A percentile compares a stretch with the other conserved stretches of the same genome.
Conservation (phyloP, 2,329 filamentous ascomycete genomes). For the Clarireedia hainanense region DNA sequence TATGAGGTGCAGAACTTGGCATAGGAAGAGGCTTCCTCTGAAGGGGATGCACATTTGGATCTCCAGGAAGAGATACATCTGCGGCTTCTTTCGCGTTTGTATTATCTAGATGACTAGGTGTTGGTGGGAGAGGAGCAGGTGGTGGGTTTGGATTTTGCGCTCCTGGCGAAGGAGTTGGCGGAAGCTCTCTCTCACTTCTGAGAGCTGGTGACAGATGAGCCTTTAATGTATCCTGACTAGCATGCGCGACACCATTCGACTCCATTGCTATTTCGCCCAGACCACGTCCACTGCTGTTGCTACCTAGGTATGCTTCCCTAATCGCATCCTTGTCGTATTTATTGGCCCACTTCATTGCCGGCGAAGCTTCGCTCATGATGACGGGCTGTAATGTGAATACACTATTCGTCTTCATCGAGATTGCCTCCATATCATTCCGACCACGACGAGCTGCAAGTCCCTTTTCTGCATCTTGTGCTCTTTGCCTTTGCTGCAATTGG, state of each 20-base stretch:
- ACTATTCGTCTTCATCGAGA: constrained; percentile 74
- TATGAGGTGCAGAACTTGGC: constrained; percentile 8
- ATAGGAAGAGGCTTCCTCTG: constrained; percentile 14
- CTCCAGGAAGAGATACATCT: constrained; percentile 18
- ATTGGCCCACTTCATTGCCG: constrained; percentile 93
- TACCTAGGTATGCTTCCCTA: constrained; percentile 75
- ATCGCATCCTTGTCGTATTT: constrained; percentile 89
- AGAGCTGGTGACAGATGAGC: constrained; percentile 10
- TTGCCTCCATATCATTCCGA: constrained; percentile 47
- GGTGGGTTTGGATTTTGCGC: constrained; percentile 15
- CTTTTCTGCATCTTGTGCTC: constrained; percentile 58
- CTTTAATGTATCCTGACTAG: constrained; percentile 21
- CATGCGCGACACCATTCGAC: constrained; percentile 30
- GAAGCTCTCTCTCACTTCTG: constrained; percentile 21
- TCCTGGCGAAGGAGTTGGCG: constrained; percentile 38
- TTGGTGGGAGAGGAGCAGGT: constrained; percentile 15
- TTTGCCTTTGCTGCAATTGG: constrained; percentile 66
- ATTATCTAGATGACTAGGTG: constrained; percentile 15
- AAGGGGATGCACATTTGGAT: constrained; percentile 11
- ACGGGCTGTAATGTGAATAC: constrained; percentile 80
- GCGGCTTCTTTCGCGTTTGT: constrained; percentile 31
- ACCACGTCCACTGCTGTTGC: constrained; percentile 65
- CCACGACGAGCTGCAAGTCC: constrained; percentile 38
- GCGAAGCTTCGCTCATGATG: constrained; percentile 78
- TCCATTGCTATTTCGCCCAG: constrained; percentile 39